A percentile compares a stretch with the other conserved stretches of the same genome.
Conservation (phyloP, 1,284 basidiomycete genomes). For the Ceratobasidium sp. region DNA sequence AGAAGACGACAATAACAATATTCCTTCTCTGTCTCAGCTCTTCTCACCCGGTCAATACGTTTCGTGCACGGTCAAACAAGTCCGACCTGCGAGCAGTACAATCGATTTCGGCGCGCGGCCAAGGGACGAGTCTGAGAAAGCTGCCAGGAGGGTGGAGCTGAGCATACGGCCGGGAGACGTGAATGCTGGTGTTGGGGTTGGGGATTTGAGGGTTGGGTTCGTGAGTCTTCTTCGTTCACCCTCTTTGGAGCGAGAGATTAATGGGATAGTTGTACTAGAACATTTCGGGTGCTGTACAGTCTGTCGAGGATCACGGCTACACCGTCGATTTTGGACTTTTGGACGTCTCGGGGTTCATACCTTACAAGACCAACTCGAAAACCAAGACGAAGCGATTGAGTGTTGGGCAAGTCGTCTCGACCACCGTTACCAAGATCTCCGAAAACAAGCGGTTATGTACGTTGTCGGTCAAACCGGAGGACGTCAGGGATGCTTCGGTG, state of each 20-base stretch:
- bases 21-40: slow-evolving; percentile 78
- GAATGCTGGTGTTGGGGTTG: slow-evolving; percentile 82
- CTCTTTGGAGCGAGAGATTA: background rate
- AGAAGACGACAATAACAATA: slow-evolving; percentile 54
- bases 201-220: slow-evolving; percentile 81
- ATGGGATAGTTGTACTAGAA: slow-evolving; percentile 18
- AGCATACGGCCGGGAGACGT: slow-evolving; percentile 87
- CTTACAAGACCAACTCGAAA: slow-evolving; percentile 65
- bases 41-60: slow-evolving; percentile 86
- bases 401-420: slow-evolving; percentile 73
- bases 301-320: slow-evolving; percentile 95
- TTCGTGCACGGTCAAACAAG: slow-evolving; percentile 80
- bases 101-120: slow-evolving; percentile 64
- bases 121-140: slow-evolving; percentile 72
- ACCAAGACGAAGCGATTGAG: slow-evolving; percentile 57
- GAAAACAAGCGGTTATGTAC: slow-evolving; percentile 77
- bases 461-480: slow-evolving; percentile 63
- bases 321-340: slow-evolving; percentile 85
- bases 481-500: slow-evolving; percentile 65
- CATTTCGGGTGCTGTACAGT: slow-evolving; percentile 80
- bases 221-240: slow-evolving; percentile 58
- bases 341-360: slow-evolving; percentile 80
- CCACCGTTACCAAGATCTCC: slow-evolving; percentile 70
- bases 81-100: slow-evolving; percentile 65
- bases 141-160: slow-evolving; percentile 85